Conservation (phyloP, 208 protist genomes). For the Leishmania amazonensis region DNA sequence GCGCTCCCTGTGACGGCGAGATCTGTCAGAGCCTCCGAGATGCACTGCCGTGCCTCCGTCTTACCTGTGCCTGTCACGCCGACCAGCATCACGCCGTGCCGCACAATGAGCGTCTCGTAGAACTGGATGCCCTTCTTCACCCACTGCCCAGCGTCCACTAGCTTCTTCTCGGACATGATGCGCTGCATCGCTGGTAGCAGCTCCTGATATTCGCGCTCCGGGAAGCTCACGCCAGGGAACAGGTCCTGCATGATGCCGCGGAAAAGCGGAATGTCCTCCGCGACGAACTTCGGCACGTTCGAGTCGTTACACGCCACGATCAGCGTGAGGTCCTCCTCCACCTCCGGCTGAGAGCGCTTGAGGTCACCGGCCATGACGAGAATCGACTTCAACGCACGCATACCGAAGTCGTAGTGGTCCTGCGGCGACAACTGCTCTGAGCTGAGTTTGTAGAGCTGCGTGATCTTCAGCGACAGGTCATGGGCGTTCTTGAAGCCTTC, state of each 20-base stretch:
- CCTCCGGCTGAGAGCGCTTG: slow-evolving; percentile 96
- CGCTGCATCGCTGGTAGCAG: slow-evolving; percentile 91
- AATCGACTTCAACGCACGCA: slow-evolving; percentile 98
- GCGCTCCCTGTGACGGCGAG: slow-evolving; percentile 60
- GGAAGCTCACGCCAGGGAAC: slow-evolving; percentile 97
- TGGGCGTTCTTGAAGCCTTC: slow-evolving; percentile 97
- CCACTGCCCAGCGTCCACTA: slow-evolving; percentile 85
- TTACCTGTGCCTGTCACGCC: slow-evolving; percentile 98
- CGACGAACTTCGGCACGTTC: slow-evolving; percentile 99
- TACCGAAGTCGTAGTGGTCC: slow-evolving; percentile 98
- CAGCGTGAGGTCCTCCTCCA: slow-evolving; percentile 97
- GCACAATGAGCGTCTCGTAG: slow-evolving; percentile 97
- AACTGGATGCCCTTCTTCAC: slow-evolving; percentile 97
- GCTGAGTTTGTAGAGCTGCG: slow-evolving; percentile 98
- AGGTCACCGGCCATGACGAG: slow-evolving; percentile 98
- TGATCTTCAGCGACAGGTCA: slow-evolving; percentile 97
- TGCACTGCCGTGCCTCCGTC: slow-evolving; percentile 85
- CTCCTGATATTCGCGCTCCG: slow-evolving; percentile 92
- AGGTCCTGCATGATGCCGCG: slow-evolving; percentile 98
- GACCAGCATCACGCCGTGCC: slow-evolving; percentile 99
- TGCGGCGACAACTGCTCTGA: slow-evolving; percentile 98
- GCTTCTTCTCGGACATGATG: slow-evolving; percentile 68
- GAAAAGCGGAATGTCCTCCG: slow-evolving; percentile 98
- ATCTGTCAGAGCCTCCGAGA: slow-evolving; percentile 73
- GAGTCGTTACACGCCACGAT: slow-evolving; percentile 97